Percentiles rank a stretch among this genome's conserved stretches.
phyloP scores from a whole-genome alignment of 768 basidiomycete genomes.

The Auricularia heimuer region DNA sequence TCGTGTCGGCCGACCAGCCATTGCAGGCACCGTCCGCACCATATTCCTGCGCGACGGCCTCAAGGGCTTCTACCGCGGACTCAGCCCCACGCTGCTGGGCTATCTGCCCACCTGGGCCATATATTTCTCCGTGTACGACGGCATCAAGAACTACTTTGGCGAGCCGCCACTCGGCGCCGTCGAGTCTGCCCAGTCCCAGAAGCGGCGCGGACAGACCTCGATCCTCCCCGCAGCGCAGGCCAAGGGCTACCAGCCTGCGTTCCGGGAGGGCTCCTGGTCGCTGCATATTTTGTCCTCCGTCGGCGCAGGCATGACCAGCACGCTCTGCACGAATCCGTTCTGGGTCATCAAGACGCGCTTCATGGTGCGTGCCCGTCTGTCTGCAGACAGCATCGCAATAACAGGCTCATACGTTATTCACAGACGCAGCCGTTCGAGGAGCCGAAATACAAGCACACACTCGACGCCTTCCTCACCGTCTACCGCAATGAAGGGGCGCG shows the following conservation, averaged over 20 bases:
- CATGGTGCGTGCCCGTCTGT: constrained; percentile 58
- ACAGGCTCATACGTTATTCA: neutral
- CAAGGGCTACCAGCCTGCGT: constrained; percentile 75
- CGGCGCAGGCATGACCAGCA: constrained; percentile 88
- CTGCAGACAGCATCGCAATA: constrained; percentile 9
- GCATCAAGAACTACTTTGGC: constrained; percentile 79
- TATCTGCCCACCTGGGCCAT: constrained; percentile 99
- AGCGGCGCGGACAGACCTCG: constrained; percentile 12
- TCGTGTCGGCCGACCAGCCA: constrained; percentile 13
- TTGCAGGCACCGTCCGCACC: constrained; percentile 41
- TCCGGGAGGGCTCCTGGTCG: constrained; percentile 75
- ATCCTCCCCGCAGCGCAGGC: constrained; percentile 76
- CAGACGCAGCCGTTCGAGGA: constrained; percentile 80
- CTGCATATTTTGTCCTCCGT: constrained; percentile 92
- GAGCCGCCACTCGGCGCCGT: constrained; percentile 41
- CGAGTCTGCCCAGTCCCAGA: constrained; percentile 1
- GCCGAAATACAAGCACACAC: constrained; percentile 74
- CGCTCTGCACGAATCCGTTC: constrained; percentile 87
- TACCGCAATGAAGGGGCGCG: constrained; percentile 78
- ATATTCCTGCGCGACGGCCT: constrained; percentile 63
- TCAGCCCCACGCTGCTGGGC: constrained; percentile 91
- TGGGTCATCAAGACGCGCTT: constrained; percentile 99
- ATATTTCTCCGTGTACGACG: constrained; percentile 96
- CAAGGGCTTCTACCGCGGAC: constrained; percentile 89
- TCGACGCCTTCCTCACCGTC: constrained; percentile 83